Conservation (phyloP, 495 filamentous ascomycete genomes). For the Neurospora sp. region DNA sequence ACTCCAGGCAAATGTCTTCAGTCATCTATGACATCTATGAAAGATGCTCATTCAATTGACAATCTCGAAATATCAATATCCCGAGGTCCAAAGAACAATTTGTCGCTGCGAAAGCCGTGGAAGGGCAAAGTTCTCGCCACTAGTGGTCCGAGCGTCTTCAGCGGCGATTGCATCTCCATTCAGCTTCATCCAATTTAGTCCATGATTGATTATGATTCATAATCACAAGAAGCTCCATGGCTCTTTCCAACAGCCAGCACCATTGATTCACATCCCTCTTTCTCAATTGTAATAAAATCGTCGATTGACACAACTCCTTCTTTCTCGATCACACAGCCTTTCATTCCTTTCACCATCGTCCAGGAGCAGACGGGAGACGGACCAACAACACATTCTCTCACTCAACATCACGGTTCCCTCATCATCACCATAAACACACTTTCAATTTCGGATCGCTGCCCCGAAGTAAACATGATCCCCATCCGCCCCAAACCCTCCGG, state of each 20-base stretch:
- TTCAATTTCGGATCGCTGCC: no score
- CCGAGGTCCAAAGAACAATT: neutral
- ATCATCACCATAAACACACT: neutral
- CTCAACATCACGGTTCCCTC: neutral
- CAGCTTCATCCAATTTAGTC: neutral
- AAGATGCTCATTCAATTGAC: no score
- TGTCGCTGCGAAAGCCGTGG: neutral
- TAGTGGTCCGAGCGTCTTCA: neutral
- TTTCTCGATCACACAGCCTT: neutral
- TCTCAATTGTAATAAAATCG: neutral
- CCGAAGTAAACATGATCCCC: constrained; percentile 16
- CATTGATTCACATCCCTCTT: neutral
- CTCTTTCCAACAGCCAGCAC: neutral
- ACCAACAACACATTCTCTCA: neutral
- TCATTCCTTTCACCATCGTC: neutral
- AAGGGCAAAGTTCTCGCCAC: neutral
- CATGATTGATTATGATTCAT: constrained; percentile 1
- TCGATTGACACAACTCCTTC: neutral
- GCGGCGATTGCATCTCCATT: neutral
- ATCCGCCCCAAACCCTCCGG: constrained; percentile 7
- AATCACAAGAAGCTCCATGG: neutral
- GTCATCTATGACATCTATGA: no score
- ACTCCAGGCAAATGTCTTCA: neutral
- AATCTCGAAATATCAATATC: no score
- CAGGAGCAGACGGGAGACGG: neutral